A percentile compares a stretch with the other conserved stretches of the same genome.
phyloP scores from a whole-genome alignment of 805 yeast genomes.

The Kodamaea kaohsiungensis region DNA sequence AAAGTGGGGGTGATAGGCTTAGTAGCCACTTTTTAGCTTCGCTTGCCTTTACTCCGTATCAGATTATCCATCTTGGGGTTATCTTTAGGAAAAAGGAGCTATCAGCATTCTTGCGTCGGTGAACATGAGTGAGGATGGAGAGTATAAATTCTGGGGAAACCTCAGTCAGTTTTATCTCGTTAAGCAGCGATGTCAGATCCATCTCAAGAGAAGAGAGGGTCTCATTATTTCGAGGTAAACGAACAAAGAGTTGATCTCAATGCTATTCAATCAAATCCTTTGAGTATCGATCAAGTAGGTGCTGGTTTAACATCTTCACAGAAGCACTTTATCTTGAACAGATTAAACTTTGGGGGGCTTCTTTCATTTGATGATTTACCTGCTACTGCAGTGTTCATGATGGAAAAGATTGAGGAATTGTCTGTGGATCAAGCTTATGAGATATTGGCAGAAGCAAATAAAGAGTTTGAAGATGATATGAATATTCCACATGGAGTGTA shows the following conservation, averaged over 20 bases:
- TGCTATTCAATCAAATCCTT: constrained; percentile 24
- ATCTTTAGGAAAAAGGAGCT: too few species aligned
- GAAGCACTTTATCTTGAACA: constrained; percentile 27
- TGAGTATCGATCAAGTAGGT: constrained; percentile 25
- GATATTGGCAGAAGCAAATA: constrained; percentile 40
- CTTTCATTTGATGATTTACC: constrained; percentile 33
- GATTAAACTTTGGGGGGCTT: constrained; percentile 27
- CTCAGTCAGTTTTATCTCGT: too few species aligned
- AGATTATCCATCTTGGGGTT: too few species aligned
- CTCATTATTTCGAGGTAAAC: constrained; percentile 1
- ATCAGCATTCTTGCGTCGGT: too few species aligned
- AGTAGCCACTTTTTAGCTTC: too few species aligned
- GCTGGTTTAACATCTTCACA: constrained; percentile 24
- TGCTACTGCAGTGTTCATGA: constrained; percentile 27
- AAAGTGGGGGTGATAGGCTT: too few species aligned
- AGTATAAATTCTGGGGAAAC: too few species aligned
- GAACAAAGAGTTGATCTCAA: constrained; percentile 13
- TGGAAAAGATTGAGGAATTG: constrained; percentile 29
- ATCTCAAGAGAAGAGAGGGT: not conserved
- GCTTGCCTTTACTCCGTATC: too few species aligned
- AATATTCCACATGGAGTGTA: constrained; percentile 43
- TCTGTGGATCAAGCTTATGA: constrained; percentile 38
- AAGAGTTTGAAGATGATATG: constrained; percentile 47
- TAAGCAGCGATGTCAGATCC: not conserved
- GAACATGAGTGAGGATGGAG: too few species aligned